phyloP scores from a whole-genome alignment of 768 basidiomycete species.

The Tylopilus sp. region DNA sequence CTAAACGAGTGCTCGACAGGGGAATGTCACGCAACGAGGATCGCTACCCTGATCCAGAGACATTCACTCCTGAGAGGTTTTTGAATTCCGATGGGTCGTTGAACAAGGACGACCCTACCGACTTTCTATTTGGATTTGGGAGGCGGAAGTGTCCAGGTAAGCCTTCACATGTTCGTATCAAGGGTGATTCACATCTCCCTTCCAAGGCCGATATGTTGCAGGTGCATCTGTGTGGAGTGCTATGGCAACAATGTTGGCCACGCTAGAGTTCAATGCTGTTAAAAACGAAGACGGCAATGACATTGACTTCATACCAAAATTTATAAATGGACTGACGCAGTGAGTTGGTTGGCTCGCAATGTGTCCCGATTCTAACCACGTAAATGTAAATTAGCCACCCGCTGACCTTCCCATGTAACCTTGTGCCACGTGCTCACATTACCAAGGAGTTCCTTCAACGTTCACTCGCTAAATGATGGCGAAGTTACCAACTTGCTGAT shows the following conservation, averaged over 20 bases:
- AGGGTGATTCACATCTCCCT: too few species aligned
- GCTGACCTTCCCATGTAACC: neutral
- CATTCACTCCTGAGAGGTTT: neutral
- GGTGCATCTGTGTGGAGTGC: neutral
- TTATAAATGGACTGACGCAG: neutral
- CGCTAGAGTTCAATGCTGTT: neutral
- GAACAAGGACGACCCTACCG: neutral
- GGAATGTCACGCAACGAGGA: neutral
- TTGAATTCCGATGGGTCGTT: neutral
- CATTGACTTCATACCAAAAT: constrained; percentile 2
- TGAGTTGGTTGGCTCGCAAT: neutral
- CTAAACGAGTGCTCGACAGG: neutral
- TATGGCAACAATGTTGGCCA: neutral
- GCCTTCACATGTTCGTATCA: too few species aligned
- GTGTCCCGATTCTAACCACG: too few species aligned
- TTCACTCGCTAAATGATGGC: neutral
- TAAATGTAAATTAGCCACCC: neutral
- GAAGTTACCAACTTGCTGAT: too few species aligned
- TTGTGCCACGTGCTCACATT: neutral
- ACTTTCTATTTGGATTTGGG: neutral
- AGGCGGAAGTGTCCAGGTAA: neutral
- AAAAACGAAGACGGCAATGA: neutral
- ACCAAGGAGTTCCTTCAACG: neutral
- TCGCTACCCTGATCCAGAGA: neutral
- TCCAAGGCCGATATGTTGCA: neutral